Evolutionary conservation across 768 basidiomycete genomes (phyloP).

Genomic region (Stropharia rugosoannulata): DNA sequence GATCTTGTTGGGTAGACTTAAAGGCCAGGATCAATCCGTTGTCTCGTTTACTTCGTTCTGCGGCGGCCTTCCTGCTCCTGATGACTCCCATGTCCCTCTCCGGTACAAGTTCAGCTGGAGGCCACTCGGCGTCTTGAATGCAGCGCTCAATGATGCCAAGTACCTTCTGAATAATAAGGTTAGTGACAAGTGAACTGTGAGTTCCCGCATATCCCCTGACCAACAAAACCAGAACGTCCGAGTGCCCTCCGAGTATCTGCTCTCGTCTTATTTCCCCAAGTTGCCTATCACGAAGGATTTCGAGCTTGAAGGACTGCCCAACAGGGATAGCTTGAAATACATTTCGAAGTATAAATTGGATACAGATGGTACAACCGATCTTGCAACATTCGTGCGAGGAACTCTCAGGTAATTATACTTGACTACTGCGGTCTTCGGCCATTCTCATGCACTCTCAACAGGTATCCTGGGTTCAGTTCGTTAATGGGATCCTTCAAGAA

Average conservation of each 20-base stretch:
- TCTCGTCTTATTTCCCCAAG: conserved; percentile 59
- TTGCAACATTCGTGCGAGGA: conserved; percentile 77
- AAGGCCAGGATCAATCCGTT: conserved; percentile 51
- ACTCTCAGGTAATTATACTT: conserved; percentile 64
- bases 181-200: conserved; percentile 10
- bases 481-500: conserved; percentile 71
- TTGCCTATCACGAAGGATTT: conserved; percentile 65
- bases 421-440: no score
- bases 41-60: conserved; percentile 87
- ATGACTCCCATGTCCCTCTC: conserved; percentile 60
- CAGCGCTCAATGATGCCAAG: conserved; percentile 69
- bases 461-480: conserved; percentile 81
- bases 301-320: conserved; percentile 80
- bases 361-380: conserved; percentile 30
- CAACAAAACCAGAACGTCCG: neutral
- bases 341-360: conserved; percentile 52
- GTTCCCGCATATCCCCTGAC: neutral
- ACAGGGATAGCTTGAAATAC: conserved; percentile 79
- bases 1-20: conserved; percentile 56
- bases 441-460: conserved; percentile 20
- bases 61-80: conserved; percentile 86
- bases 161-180: conserved; percentile 64
- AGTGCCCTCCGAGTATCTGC: conserved; percentile 43
- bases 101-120: conserved; percentile 97
- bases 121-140: conserved; percentile 81